phyloP scores from a whole-genome alignment of 1,284 basidiomycete genomes.

The Malassezia japonica region DNA sequence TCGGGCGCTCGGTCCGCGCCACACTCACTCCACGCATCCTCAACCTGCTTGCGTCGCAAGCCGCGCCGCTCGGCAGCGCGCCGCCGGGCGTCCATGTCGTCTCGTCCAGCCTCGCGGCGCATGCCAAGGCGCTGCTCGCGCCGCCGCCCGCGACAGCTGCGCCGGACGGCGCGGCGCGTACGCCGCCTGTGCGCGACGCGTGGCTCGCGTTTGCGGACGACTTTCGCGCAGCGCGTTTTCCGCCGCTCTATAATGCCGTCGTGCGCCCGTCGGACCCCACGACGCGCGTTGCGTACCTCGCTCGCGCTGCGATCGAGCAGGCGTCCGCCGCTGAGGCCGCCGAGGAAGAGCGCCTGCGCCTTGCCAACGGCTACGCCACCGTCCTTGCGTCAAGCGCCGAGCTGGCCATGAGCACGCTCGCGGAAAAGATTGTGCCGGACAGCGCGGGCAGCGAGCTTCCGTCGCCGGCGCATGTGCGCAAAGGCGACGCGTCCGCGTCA shows the following conservation, averaged over 20 bases:
- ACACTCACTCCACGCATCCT: not conserved
- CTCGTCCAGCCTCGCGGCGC: constrained; percentile 6
- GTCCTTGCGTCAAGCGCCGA: constrained; percentile 3
- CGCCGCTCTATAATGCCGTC: constrained; percentile 4
- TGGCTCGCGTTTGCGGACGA: constrained; percentile 2
- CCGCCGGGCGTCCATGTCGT: constrained; percentile 7
- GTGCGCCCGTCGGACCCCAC: not conserved
- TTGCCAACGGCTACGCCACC: constrained; percentile 1
- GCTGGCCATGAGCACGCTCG: constrained; percentile 18
- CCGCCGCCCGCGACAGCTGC: not conserved
- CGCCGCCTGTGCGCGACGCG: no score
- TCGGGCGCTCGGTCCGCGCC: not conserved
- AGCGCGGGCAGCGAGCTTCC: constrained; percentile 18
- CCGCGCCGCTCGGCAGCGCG: not conserved
- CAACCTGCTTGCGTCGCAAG: not conserved
- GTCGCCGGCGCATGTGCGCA: constrained; percentile 15
- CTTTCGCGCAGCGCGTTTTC: constrained; percentile 10
- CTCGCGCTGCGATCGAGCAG: not conserved
- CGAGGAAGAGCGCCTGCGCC: constrained; percentile 5
- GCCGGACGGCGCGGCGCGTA: no score
- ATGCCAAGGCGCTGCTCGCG: constrained; percentile 3
- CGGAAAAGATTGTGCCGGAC: constrained; percentile 14
- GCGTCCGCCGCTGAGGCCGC: not conserved
- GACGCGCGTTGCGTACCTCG: constrained; percentile 2
- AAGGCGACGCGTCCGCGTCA: constrained; percentile 9